These are phyloP conservation scores for Lactarius evosmus DNA, from an alignment of 768 basidiomycete genomes.

Conservation along the genomic window DNA sequence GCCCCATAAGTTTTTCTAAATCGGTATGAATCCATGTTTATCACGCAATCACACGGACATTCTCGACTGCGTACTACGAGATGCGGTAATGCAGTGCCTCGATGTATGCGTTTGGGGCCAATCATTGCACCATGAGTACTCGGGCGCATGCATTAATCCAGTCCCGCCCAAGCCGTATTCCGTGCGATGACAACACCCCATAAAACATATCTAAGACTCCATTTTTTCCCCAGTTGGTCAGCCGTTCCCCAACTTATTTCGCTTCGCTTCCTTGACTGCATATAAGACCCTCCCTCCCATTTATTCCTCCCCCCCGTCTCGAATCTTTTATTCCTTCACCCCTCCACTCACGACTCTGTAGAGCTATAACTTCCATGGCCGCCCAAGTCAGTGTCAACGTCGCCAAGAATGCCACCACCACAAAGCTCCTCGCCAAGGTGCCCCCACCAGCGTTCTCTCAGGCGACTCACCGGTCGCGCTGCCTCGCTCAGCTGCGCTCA, in stretches of 20 bases:
- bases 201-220: no score
- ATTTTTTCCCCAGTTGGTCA: conserved; percentile 7
- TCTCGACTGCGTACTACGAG: background rate
- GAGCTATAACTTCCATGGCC: conserved; percentile 10
- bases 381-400: conserved; percentile 23
- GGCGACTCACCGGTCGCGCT: conserved; percentile 54
- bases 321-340: background rate
- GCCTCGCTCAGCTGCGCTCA: conserved; percentile 65
- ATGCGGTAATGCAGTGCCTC: background rate
- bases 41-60: conserved; percentile 14
- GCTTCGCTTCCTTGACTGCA: background rate
- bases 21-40: background rate
- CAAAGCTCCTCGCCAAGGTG: conserved; percentile 24
- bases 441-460: conserved; percentile 30
- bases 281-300: conserved; percentile 1
- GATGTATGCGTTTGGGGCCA: conserved; percentile 6
- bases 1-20: background rate
- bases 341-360: background rate
- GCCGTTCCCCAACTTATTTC: conserved; percentile 13
- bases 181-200: conserved; percentile 22
- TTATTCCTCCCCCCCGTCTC: background rate
- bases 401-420: conserved; percentile 12
- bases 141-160: conserved; percentile 1
- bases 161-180: conserved; percentile 5
- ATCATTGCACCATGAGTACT: background rate